A percentile compares a stretch with the other conserved stretches of the same genome.
Evolutionary conservation across 257 asterid species (phyloP).

Genomic region (Fraxinus excelsior): DNA sequence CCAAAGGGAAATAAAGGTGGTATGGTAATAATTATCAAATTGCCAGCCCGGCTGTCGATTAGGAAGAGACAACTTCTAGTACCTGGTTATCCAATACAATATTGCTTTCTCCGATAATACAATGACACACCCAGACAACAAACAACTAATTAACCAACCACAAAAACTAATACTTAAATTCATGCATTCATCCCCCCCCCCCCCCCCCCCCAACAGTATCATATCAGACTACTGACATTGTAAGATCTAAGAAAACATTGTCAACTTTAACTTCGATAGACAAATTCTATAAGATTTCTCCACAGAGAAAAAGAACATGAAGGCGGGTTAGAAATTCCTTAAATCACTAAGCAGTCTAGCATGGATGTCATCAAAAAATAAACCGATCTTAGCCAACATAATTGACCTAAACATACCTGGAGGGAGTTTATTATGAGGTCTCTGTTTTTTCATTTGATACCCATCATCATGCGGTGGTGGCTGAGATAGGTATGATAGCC

Average conservation of each 20-base stretch:
- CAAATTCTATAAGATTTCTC: not conserved
- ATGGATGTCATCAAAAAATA: not conserved
- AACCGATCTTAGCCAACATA: constrained; percentile 2
- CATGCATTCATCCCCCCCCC: no score
- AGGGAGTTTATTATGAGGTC: constrained; percentile 70
- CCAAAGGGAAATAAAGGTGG: constrained; percentile 13
- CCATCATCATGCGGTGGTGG: constrained; percentile 53
- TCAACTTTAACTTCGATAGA: constrained; percentile 10
- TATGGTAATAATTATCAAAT: constrained; percentile 6
- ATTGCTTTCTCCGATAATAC: not conserved
- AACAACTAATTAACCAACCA: not conserved
- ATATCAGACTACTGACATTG: not conserved
- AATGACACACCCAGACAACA: not conserved
- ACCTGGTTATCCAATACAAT: not conserved
- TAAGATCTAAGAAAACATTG: not conserved
- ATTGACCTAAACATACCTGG: constrained; percentile 58
- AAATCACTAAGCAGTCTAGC: not conserved
- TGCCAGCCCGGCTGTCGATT: not conserved
- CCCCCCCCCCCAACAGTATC: no score
- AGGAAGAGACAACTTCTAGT: constrained; percentile 5
- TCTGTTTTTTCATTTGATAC: constrained; percentile 64
- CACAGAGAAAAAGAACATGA: not conserved
- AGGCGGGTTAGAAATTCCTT: not conserved
- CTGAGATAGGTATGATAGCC: constrained; percentile 57
- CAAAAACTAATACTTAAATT: not conserved